Evolutionary conservation across 371 early-diverging fungal genomes (phyloP).

Genomic region (Mortierella sp.): DNA sequence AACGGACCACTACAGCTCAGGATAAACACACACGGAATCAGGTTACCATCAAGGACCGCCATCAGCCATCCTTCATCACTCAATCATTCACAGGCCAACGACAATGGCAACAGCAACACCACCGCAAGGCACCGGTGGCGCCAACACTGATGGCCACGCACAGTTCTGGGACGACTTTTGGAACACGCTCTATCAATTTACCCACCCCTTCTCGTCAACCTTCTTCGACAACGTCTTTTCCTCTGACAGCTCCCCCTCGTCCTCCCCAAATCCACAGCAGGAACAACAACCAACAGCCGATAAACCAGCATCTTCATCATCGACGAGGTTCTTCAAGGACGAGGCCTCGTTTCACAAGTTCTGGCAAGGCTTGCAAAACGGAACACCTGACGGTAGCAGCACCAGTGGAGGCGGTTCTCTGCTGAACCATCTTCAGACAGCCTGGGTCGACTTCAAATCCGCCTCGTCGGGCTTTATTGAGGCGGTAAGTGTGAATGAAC

Average conservation of each 20-base stretch:
- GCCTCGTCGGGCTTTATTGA: constrained; percentile 33
- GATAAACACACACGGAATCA: not conserved
- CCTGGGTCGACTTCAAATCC: constrained; percentile 39
- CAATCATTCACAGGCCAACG: not conserved
- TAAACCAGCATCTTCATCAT: not conserved
- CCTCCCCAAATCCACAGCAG: not conserved
- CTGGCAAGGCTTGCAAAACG: constrained; percentile 35
- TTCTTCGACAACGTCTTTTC: constrained; percentile 48
- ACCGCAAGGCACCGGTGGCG: not conserved
- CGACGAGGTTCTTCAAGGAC: constrained; percentile 24
- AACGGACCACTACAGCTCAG: not conserved
- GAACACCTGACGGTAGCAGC: constrained; percentile 10
- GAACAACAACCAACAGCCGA: constrained; percentile 3
- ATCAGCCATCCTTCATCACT: not conserved
- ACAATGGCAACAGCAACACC: constrained; percentile 14
- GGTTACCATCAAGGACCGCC: not conserved
- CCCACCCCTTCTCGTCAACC: constrained; percentile 55
- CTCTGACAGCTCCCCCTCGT: not conserved
- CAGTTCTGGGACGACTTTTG: constrained; percentile 58
- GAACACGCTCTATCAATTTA: constrained; percentile 55
- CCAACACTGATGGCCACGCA: not conserved
- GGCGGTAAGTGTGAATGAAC: constrained; percentile 18
- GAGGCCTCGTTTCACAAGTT: constrained; percentile 40
- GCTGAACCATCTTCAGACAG: constrained; percentile 26
- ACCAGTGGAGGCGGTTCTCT: constrained; percentile 1